Evolutionary conservation across 1,139 yeast genomes (phyloP).

Genomic region (Debaryomyces robertsiae): DNA sequence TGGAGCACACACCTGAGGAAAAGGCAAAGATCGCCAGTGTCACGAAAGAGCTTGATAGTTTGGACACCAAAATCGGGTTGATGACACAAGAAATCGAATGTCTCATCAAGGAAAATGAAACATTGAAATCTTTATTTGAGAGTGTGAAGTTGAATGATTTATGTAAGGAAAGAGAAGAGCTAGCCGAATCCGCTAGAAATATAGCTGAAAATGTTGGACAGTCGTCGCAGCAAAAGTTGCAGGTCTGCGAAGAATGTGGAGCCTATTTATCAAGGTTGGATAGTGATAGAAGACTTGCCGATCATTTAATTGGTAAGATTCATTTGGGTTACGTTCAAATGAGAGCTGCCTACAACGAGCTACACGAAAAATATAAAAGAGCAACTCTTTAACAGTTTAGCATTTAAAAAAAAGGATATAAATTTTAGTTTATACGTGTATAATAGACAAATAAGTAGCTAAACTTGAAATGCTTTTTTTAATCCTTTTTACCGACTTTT

Average conservation of each 20-base stretch:
- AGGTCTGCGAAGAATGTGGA: slow-evolving; percentile 90
- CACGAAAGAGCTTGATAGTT: slow-evolving; percentile 64
- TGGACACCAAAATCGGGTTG: slow-evolving; percentile 68
- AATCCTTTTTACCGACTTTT: slow-evolving; percentile 38
- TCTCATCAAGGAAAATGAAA: slow-evolving; percentile 53
- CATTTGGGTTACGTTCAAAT: slow-evolving; percentile 81
- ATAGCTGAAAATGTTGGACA: slow-evolving; percentile 79
- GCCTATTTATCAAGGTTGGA: slow-evolving; percentile 87
- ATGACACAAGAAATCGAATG: slow-evolving; percentile 70
- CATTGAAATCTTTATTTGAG: slow-evolving; percentile 54
- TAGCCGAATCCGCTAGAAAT: slow-evolving; percentile 57
- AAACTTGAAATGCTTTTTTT: neutral
- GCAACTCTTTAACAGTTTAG: slow-evolving; percentile 1
- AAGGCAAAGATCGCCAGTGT: slow-evolving; percentile 62
- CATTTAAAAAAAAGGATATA: neutral
- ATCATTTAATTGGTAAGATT: slow-evolving; percentile 86
- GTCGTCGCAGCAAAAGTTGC: slow-evolving; percentile 85
- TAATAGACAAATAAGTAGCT: slow-evolving; percentile 3
- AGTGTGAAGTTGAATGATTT: slow-evolving; percentile 47
- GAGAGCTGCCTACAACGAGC: slow-evolving; percentile 61
- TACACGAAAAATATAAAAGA: slow-evolving; percentile 29
- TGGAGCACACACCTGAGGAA: slow-evolving; percentile 82
- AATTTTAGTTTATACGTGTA: slow-evolving; percentile 3
- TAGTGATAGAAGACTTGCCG: slow-evolving; percentile 86
- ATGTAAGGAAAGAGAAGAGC: slow-evolving; percentile 47